Evolutionary conservation across 768 basidiomycete species (phyloP).

Genomic region (Pholiota conissans): DNA sequence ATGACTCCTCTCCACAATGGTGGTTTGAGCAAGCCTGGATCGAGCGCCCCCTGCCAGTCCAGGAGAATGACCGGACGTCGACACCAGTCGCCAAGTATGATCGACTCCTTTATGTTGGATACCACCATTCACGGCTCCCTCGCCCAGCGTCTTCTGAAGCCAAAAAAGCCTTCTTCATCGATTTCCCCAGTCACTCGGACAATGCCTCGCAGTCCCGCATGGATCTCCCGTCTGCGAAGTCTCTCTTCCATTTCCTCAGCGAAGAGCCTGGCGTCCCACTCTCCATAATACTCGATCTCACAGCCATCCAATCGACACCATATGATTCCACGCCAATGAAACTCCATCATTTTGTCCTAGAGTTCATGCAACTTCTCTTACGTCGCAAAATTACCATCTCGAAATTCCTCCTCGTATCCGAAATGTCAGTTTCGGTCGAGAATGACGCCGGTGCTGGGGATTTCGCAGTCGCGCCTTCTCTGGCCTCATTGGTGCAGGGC

Average conservation of each 20-base stretch:
- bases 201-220: not conserved
- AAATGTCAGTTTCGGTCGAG: constrained; percentile 4
- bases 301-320: not conserved
- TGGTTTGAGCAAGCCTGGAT: constrained; percentile 18
- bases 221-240: not conserved
- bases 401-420: constrained; percentile 11
- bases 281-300: constrained; percentile 13
- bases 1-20: not conserved
- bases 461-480: not conserved
- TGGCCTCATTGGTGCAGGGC: constrained; percentile 25
- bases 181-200: not conserved
- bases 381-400: constrained; percentile 6
- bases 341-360: constrained; percentile 6
- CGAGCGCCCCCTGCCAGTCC: not conserved
- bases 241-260: not conserved
- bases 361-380: constrained; percentile 10
- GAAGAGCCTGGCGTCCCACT: not conserved
- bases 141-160: not conserved
- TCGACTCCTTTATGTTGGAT: constrained; percentile 2
- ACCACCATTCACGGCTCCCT: not conserved
- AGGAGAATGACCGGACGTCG: not conserved
- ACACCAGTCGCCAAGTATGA: not conserved
- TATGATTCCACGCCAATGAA: not conserved
- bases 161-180: not conserved
- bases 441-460: not conserved